Evolutionary conservation across 768 basidiomycete genomes (phyloP).

Genomic region (Sarcomyxa edulis): DNA sequence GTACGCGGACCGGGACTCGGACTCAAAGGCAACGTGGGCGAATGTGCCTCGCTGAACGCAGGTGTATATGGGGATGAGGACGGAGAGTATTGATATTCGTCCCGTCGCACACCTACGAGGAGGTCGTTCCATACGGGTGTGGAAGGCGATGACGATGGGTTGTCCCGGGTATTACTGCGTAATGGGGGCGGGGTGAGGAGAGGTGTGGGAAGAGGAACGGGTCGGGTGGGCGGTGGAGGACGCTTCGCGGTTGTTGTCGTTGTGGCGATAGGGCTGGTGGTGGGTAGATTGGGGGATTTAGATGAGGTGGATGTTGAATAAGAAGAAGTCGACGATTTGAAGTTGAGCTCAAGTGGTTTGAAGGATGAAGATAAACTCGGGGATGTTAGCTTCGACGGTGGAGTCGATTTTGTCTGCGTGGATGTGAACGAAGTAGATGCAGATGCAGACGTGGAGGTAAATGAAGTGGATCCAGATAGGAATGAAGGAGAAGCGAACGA

Average conservation of each 20-base stretch:
- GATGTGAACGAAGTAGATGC: neutral
- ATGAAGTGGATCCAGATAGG: neutral
- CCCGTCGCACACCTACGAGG: slow-evolving; percentile 1
- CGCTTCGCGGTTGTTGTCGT: too few relatives aligned
- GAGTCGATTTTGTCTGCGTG: slow-evolving; percentile 1
- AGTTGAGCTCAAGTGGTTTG: too few relatives aligned
- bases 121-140: neutral
- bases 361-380: slow-evolving; percentile 3
- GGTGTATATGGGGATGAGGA: too few relatives aligned
- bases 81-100: too few relatives aligned
- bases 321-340: slow-evolving; percentile 4
- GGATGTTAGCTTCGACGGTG: neutral
- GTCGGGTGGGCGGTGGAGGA: too few relatives aligned
- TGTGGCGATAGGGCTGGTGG: too few relatives aligned
- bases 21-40: slow-evolving; percentile 21
- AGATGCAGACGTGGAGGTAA: too few relatives aligned
- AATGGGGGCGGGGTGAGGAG: too few relatives aligned
- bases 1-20: slow-evolving; percentile 3
- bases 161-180: too few relatives aligned
- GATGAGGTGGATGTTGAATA: neutral
- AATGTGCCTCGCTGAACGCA: slow-evolving; percentile 20
- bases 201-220: too few relatives aligned
- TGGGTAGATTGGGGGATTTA: too few relatives aligned
- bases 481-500: slow-evolving; percentile 1
- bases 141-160: slow-evolving; percentile 1